Percentiles rank a stretch among this genome's conserved stretches.
Evolutionary conservation across 805 yeast species (phyloP).

Genomic region (Metschnikowia aberdeeniae): DNA sequence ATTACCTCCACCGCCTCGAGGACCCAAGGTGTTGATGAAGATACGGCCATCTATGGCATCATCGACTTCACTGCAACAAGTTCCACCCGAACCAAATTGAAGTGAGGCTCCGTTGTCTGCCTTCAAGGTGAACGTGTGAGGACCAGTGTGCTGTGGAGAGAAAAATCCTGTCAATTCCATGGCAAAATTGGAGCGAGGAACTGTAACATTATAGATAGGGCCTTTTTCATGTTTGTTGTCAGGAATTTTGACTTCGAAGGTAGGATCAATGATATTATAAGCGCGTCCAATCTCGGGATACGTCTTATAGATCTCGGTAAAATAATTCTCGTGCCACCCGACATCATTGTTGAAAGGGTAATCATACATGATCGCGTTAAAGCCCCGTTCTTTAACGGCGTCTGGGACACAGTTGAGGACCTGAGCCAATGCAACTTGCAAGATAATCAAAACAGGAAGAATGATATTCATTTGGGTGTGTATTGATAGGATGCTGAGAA

Average conservation of each 20-base stretch:
- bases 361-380: neutral
- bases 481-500: neutral
- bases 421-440: neutral
- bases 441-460: neutral
- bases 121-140: constrained; percentile 6
- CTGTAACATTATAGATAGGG: neutral
- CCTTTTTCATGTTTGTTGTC: neutral
- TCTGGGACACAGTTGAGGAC: neutral
- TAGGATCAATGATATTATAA: neutral
- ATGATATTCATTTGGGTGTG: neutral
- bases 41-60: constrained; percentile 3
- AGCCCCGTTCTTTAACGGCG: neutral
- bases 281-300: neutral
- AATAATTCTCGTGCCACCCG: neutral
- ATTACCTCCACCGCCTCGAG: constrained; percentile 6
- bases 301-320: neutral
- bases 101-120: constrained; percentile 14
- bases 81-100: constrained; percentile 7
- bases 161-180: constrained; percentile 12
- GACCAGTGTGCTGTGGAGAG: constrained; percentile 6
- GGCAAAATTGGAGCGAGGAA: constrained; percentile 3
- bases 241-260: neutral
- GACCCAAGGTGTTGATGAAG: constrained; percentile 5
- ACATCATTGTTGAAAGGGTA: neutral
- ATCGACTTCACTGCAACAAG: constrained; percentile 11